phyloP scores from a whole-genome alignment of 495 filamentous ascomycete species.

The Hypoxylon trugodes region DNA sequence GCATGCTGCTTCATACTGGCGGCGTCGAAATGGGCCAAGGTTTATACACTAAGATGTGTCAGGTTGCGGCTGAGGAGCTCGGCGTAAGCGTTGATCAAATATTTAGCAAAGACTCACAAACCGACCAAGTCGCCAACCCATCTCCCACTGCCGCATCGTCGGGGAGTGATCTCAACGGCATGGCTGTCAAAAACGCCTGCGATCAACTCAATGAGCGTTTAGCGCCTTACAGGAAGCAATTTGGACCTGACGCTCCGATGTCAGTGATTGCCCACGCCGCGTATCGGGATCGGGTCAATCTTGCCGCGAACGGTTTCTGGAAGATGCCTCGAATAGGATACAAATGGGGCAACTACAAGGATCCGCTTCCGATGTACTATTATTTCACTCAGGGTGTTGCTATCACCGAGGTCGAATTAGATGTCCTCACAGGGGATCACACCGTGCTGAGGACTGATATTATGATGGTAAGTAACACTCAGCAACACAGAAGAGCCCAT shows the following conservation, averaged over 20 bases:
- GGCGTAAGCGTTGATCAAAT: conserved; percentile 72
- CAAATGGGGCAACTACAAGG: conserved; percentile 38
- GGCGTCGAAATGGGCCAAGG: conserved; percentile 93
- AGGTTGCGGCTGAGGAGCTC: conserved; percentile 85
- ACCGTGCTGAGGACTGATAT: conserved; percentile 81
- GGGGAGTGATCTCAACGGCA: conserved; percentile 85
- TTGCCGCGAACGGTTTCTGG: conserved; percentile 88
- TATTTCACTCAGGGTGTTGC: conserved; percentile 91
- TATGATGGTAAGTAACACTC: conserved; percentile 68
- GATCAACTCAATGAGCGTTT: conserved; percentile 82
- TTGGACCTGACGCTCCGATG: conserved; percentile 74
- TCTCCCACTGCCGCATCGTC: conserved; percentile 87
- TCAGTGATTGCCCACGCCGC: conserved; percentile 79
- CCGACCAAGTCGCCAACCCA: conserved; percentile 85
- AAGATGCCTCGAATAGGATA: conserved; percentile 77
- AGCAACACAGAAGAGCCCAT: neutral
- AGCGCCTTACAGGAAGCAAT: conserved; percentile 75
- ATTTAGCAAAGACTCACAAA: conserved; percentile 83
- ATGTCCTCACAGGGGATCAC: conserved; percentile 87
- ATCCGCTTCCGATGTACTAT: conserved; percentile 82
- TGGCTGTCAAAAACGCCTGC: conserved; percentile 86
- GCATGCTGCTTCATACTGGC: conserved; percentile 82
- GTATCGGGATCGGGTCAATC: conserved; percentile 88
- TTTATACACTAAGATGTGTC: conserved; percentile 88
- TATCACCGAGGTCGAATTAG: conserved; percentile 81